Conservation (phyloP, 139 green algal species). For the Chlorella sp. region DNA sequence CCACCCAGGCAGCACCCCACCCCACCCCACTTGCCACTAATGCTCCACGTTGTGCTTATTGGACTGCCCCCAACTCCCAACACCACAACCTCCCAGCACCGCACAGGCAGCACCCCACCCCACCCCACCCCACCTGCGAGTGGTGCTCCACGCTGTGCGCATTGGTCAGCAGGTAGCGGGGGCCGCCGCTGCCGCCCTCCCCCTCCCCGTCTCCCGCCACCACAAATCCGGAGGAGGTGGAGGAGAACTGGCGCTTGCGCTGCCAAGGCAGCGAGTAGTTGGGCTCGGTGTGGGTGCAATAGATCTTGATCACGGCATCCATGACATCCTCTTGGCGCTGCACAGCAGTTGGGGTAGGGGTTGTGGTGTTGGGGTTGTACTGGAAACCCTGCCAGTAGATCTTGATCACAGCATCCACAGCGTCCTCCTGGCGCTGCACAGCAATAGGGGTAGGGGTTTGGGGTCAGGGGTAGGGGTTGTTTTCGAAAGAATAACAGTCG, state of each 20-base stretch:
- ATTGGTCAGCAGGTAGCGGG: conserved; percentile 86
- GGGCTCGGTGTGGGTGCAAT: conserved; percentile 87
- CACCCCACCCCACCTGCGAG: conserved; percentile 70
- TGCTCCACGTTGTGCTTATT: too few relatives aligned
- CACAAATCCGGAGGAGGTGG: conserved; percentile 82
- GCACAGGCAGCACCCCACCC: too few relatives aligned
- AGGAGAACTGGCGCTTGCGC: conserved; percentile 76
- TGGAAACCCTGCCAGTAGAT: too few relatives aligned
- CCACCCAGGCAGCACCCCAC: background rate
- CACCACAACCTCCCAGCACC: too few relatives aligned
- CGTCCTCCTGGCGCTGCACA: too few relatives aligned
- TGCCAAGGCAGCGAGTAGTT: conserved; percentile 87
- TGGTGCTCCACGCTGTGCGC: conserved; percentile 90
- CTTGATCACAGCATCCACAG: background rate
- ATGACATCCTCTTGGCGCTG: conserved; percentile 45
- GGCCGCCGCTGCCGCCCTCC: conserved; percentile 24
- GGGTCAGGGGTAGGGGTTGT: too few relatives aligned
- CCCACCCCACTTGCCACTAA: too few relatives aligned
- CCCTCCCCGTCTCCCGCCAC: conserved; percentile 44
- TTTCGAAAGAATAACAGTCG: too few relatives aligned
- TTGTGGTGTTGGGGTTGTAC: too few relatives aligned
- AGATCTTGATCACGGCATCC: conserved; percentile 73
- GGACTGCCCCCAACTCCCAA: background rate
- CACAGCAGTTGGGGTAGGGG: too few relatives aligned
- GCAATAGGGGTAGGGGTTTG: too few relatives aligned